phyloP scores from a whole-genome alignment of 148 eudicot genomes.

The Cornus florida region DNA sequence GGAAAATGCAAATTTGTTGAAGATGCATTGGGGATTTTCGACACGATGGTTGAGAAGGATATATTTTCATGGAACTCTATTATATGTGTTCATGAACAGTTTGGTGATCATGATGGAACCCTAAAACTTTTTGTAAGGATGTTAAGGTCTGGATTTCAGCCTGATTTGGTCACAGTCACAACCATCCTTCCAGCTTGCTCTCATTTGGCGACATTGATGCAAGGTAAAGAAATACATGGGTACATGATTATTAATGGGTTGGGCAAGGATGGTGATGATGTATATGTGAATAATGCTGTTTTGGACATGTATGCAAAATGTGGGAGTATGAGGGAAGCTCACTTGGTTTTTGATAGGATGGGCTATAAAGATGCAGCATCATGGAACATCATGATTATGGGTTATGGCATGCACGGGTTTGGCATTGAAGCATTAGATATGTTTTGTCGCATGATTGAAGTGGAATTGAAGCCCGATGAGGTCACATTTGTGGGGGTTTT shows the following conservation, averaged over 20 bases:
- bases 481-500: slow-evolving; percentile 64
- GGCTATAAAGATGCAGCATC: slow-evolving; percentile 62
- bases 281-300: slow-evolving; percentile 48
- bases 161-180: no score
- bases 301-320: slow-evolving; percentile 72
- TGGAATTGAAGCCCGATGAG: slow-evolving; percentile 47
- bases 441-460: slow-evolving; percentile 51
- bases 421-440: slow-evolving; percentile 51
- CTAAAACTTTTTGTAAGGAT: slow-evolving; percentile 43
- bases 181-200: slow-evolving; percentile 70
- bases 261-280: slow-evolving; percentile 20
- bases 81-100: slow-evolving; percentile 53
- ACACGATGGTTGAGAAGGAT: slow-evolving; percentile 50
- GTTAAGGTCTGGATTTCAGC: slow-evolving; percentile 40
- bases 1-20: slow-evolving; percentile 56
- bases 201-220: slow-evolving; percentile 52
- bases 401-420: slow-evolving; percentile 77
- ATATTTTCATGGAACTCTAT: slow-evolving; percentile 72
- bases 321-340: slow-evolving; percentile 63
- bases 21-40: slow-evolving; percentile 42
- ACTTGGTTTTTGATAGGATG: no score
- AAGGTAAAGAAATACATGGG: slow-evolving; percentile 61
- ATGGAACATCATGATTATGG: slow-evolving; percentile 82
- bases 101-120: slow-evolving; percentile 54
- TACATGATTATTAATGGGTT: slow-evolving; percentile 54